Evolutionary conservation across 306 rosid genomes (phyloP), one percentile per base, ranked within the genome.

Genomic region (Lathyrus tuberosus): DNA sequence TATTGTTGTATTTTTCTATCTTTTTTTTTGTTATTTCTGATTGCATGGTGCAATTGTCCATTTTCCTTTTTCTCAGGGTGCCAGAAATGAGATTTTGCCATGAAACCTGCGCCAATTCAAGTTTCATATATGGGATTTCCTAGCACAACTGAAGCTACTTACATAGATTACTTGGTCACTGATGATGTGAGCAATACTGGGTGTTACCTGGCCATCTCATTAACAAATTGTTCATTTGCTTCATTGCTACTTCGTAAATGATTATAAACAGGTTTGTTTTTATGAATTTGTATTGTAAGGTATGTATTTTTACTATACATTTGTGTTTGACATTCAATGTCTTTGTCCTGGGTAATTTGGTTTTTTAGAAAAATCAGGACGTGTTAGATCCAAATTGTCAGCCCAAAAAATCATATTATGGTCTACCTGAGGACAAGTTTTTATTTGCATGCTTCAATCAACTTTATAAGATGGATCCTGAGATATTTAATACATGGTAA

Each of bases 111-210:
- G 61, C 99, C 99, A 13, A 79, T 95, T 80, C 99, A 95, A 84
- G 97, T 95, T 76, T 95, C 99, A 71, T 95, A 95, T 65, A 95
- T 95, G 99, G 99, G 99, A 12, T 95, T 95, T 81, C 99, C 99
- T 46, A 97, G 99, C 62, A 95, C 97, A 56, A 95, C 99, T 0
- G 99, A 97, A 48, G 99, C 99, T 48, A 74, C 67, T 76, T 93
- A 90, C 79, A 90, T 93, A 60, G 89, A 93, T 67, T 93, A 93
- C 75, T 80, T 93, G 49, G 91, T 93, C 72, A 86, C 97, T 10
- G 98, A 93, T 86, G 98, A 93, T 90, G 98, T 90, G 10, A 37
- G 86, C 64, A 13, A 22, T 20, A 10, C n/a, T 67, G 40, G 37
- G 22, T 46, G 30, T 61, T 46, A 17, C 49, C 63, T 11, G 37